These are phyloP conservation scores for Fusarium sp. DNA, from an alignment of 2,329 filamentous ascomycete genomes.

Conservation along the genomic window DNA sequence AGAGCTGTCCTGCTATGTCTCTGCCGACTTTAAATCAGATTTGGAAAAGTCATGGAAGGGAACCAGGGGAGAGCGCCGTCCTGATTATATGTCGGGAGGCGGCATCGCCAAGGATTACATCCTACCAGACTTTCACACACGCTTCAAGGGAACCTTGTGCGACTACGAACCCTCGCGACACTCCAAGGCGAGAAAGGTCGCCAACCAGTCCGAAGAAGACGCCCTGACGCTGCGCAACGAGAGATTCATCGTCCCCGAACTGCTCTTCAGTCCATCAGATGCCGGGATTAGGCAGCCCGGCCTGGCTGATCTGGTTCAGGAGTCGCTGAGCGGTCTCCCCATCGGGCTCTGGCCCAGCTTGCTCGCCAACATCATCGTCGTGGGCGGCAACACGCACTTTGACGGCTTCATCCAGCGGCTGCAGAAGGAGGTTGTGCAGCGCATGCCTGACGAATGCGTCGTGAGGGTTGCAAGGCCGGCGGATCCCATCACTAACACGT, in stretches of 20 bases:
- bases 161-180: constrained; percentile 78
- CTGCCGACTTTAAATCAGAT: constrained; percentile 78
- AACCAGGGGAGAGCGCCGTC: constrained; percentile 67
- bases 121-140: constrained; percentile 78
- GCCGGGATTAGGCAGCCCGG: constrained; percentile 87
- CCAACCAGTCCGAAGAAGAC: constrained; percentile 71
- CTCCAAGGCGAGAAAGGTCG: constrained; percentile 61
- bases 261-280: constrained; percentile 87
- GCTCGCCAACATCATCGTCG: constrained; percentile 86
- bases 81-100: constrained; percentile 60
- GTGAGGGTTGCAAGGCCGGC: constrained; percentile 77
- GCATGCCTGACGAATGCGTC: constrained; percentile 79
- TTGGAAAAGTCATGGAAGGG: constrained; percentile 89
- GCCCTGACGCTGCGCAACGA: constrained; percentile 90
- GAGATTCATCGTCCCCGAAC: constrained; percentile 87
- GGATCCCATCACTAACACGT: constrained; percentile 83
- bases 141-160: constrained; percentile 73
- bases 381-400: constrained; percentile 85
- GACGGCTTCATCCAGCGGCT: constrained; percentile 84
- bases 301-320: constrained; percentile 82
- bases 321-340: constrained; percentile 79
- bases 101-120: constrained; percentile 90
- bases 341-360: constrained; percentile 86
- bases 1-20: constrained; percentile 86
- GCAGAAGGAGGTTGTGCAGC: constrained; percentile 76